Conservation (phyloP, 2,329 filamentous ascomycete genomes). For the Paraconiothyrium sp. region DNA sequence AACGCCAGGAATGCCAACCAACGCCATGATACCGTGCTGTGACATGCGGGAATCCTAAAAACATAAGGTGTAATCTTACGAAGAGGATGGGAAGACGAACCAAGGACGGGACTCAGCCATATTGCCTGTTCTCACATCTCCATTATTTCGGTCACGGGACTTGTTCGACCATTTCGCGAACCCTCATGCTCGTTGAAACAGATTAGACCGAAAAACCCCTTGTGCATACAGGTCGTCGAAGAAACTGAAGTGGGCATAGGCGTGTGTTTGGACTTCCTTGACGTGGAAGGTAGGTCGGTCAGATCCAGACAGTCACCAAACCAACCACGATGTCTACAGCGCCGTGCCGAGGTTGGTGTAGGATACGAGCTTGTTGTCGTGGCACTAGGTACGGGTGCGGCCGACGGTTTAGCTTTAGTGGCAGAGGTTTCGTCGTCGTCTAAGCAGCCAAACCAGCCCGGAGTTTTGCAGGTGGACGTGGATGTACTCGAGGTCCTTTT, state of each 20-base stretch:
- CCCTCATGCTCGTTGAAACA: slow-evolving; percentile 38
- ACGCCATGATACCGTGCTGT: slow-evolving; percentile 2
- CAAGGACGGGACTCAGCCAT: background rate
- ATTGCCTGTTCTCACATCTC: slow-evolving; percentile 31
- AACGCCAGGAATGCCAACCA: background rate
- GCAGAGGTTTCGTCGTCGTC: slow-evolving; percentile 56
- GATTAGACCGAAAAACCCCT: slow-evolving; percentile 30
- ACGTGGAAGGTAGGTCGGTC: slow-evolving; percentile 53
- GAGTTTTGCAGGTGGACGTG: slow-evolving; percentile 57
- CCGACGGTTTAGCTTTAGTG: slow-evolving; percentile 41
- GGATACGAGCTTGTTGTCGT: slow-evolving; percentile 43
- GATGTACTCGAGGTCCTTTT: slow-evolving; percentile 41
- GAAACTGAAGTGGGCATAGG: slow-evolving; percentile 17
- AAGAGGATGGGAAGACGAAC: slow-evolving; percentile 6
- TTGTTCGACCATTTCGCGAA: slow-evolving; percentile 17
- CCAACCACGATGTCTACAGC: slow-evolving; percentile 58
- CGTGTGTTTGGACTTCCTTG: slow-evolving; percentile 29
- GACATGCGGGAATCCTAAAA: background rate
- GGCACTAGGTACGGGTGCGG: slow-evolving; percentile 36
- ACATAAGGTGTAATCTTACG: background rate
- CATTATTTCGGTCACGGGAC: slow-evolving; percentile 31
- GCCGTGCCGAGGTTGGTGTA: slow-evolving; percentile 46
- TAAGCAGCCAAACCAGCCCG: slow-evolving; percentile 74
- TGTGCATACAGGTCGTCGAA: background rate
- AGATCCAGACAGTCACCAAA: slow-evolving; percentile 62